Evolutionary conservation across 2,329 filamentous ascomycete species (phyloP).

Genomic region (Verticillium tricorpus): DNA sequence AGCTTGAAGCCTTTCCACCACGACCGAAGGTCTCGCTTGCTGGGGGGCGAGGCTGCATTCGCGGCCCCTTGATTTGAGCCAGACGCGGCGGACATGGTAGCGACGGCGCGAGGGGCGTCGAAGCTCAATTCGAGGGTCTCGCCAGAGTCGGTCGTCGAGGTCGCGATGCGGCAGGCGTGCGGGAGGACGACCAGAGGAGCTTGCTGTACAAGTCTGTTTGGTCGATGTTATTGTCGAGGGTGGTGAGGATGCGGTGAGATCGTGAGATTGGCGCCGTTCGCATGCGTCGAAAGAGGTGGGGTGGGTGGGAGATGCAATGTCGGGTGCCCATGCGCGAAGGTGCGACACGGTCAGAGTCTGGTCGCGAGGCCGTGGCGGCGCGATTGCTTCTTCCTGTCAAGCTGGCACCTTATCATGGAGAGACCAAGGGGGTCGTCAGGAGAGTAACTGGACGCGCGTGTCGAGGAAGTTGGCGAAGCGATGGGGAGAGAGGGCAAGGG

Average conservation of each 20-base stretch:
- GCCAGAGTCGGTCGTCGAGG: neutral
- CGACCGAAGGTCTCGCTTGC: constrained; percentile 81
- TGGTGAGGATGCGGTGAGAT: neutral
- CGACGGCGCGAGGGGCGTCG: constrained; percentile 4
- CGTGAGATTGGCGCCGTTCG: neutral
- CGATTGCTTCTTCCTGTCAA: neutral
- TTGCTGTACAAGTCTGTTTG: neutral
- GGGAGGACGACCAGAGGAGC: neutral
- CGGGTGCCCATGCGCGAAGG: neutral
- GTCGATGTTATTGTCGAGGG: neutral
- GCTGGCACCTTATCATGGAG: neutral
- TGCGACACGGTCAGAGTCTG: neutral
- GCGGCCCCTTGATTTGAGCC: constrained; percentile 25
- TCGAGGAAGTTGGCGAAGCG: neutral
- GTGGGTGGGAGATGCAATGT: neutral
- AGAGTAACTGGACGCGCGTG: neutral
- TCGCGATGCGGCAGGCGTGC: neutral
- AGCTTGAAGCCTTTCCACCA: constrained; percentile 98
- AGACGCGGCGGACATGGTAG: constrained; percentile 6
- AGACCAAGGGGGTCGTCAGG: neutral
- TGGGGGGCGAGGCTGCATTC: constrained; percentile 64
- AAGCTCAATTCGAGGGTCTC: neutral
- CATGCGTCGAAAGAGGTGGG: neutral
- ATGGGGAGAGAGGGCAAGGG: neutral
- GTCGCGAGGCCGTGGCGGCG: neutral